Evolutionary conservation across 768 basidiomycete genomes (phyloP).

Genomic region (Leccinum ochraceum): DNA sequence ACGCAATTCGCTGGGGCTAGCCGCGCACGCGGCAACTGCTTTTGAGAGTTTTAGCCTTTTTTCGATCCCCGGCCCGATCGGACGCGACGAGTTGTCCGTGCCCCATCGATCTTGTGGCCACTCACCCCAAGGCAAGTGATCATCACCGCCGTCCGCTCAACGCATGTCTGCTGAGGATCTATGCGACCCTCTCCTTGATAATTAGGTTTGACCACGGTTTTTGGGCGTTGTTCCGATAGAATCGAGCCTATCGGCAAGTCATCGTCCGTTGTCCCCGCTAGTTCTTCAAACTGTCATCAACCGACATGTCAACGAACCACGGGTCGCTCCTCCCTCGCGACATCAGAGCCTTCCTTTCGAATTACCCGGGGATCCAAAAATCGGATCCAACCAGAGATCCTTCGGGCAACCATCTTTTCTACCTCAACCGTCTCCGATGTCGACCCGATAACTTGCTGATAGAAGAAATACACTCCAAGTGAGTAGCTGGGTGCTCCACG

Average conservation of each 20-base stretch:
- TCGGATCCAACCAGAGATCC: conserved; percentile 10
- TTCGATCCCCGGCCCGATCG: conserved; percentile 12
- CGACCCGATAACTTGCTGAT: conserved; percentile 61
- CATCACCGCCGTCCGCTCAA: background rate
- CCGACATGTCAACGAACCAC: conserved; percentile 17
- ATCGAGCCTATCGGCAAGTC: conserved; percentile 4
- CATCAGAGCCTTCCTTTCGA: conserved; percentile 27
- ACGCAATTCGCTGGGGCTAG: background rate
- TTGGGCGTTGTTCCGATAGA: background rate
- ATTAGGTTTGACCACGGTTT: background rate
- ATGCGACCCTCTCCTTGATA: background rate
- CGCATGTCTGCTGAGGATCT: background rate
- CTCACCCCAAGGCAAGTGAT: conserved; percentile 7
- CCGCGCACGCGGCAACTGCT: conserved; percentile 9
- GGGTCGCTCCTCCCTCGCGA: conserved; percentile 20
- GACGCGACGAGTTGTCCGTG: background rate
- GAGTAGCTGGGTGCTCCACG: conserved; percentile 13
- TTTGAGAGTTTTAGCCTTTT: conserved; percentile 24
- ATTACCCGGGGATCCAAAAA: conserved; percentile 21
- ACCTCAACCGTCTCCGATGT: conserved; percentile 56
- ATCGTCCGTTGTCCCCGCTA: conserved; percentile 14
- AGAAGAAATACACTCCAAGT: conserved; percentile 65
- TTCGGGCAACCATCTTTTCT: conserved; percentile 59
- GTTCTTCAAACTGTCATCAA: conserved; percentile 6
- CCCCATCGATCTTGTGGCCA: background rate